phyloP scores from a whole-genome alignment of 2,329 filamentous ascomycete species.

The Shiraia bambusicola region DNA sequence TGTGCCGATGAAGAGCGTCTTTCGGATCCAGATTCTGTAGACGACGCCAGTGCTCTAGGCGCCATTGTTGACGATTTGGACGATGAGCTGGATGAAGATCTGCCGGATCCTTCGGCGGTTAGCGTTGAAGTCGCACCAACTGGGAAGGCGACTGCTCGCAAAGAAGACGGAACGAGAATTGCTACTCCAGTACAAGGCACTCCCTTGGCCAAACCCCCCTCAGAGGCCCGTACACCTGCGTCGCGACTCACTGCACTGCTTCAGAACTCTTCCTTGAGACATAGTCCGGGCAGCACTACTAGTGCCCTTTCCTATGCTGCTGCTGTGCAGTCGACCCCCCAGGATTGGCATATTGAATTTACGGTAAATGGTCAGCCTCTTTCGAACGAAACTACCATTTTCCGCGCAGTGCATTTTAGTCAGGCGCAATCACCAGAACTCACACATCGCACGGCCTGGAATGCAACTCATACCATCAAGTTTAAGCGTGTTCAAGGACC shows the following conservation, averaged over 20 bases:
- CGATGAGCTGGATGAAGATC: slow-evolving; percentile 68
- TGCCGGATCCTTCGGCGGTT: slow-evolving; percentile 81
- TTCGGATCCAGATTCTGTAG: slow-evolving; percentile 69
- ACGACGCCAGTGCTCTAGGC: slow-evolving; percentile 68
- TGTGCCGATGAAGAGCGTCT: slow-evolving; percentile 90
- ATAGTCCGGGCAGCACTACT: slow-evolving; percentile 37
- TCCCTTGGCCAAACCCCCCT: slow-evolving; percentile 31
- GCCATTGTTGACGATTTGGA: slow-evolving; percentile 90
- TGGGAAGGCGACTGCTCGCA: slow-evolving; percentile 85
- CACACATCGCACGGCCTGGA: slow-evolving; percentile 79
- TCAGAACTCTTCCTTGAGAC: slow-evolving; percentile 37
- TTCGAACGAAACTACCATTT: slow-evolving; percentile 90
- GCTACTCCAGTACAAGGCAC: slow-evolving; percentile 71
- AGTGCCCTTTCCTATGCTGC: slow-evolving; percentile 79
- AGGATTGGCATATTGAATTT: slow-evolving; percentile 98
- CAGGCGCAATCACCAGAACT: slow-evolving; percentile 64
- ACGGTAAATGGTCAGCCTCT: slow-evolving; percentile 81
- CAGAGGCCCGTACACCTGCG: slow-evolving; percentile 29
- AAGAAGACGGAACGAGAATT: slow-evolving; percentile 86
- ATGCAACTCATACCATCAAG: slow-evolving; percentile 84
- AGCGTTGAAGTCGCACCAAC: slow-evolving; percentile 86
- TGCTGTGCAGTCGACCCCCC: slow-evolving; percentile 74
- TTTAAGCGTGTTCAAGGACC: slow-evolving; percentile 85
- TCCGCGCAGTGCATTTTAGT: slow-evolving; percentile 83
- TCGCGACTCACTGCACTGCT: slow-evolving; percentile 35